phyloP scores from a whole-genome alignment of 768 basidiomycete genomes.

The Solioccasus polychromus region DNA sequence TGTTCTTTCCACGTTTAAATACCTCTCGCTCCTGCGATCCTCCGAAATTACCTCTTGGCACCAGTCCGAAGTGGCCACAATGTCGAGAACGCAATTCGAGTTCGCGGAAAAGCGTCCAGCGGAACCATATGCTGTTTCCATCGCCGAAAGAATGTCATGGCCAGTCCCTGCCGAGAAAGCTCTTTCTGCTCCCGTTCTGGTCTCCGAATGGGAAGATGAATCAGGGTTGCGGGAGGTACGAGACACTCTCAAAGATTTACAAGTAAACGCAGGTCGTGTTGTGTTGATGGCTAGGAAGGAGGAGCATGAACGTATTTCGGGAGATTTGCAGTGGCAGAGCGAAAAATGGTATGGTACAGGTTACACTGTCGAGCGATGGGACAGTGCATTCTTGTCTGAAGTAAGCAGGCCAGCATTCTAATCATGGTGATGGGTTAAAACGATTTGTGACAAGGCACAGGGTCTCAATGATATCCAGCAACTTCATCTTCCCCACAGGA shows the following conservation, averaged over 20 bases:
- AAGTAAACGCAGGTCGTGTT: constrained; percentile 58
- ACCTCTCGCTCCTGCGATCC: constrained; percentile 64
- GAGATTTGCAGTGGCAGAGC: constrained; percentile 56
- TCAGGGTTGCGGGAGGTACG: constrained; percentile 50
- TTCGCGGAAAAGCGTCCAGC: constrained; percentile 84
- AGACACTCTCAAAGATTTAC: constrained; percentile 59
- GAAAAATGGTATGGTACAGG: constrained; percentile 94
- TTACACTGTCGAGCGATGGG: constrained; percentile 73
- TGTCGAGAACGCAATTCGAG: constrained; percentile 75
- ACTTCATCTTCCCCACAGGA: constrained; percentile 77
- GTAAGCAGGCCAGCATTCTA: constrained; percentile 27
- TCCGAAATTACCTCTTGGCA: constrained; percentile 61
- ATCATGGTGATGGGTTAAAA: neutral
- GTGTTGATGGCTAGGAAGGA: constrained; percentile 78
- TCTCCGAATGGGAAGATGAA: constrained; percentile 69
- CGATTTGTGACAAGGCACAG: constrained; percentile 47
- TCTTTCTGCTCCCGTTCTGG: constrained; percentile 66
- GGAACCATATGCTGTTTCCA: constrained; percentile 72
- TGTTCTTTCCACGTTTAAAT: constrained; percentile 72
- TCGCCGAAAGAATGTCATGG: constrained; percentile 73
- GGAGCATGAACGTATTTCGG: constrained; percentile 52
- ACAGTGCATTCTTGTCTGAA: constrained; percentile 57
- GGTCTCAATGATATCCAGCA: constrained; percentile 62
- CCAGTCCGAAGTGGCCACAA: constrained; percentile 70
- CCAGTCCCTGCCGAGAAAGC: constrained; percentile 79